Base-by-base conservation (phyloP, 2,329 filamentous ascomycete genomes). In the Gaeumannomyces tritici region DNA sequence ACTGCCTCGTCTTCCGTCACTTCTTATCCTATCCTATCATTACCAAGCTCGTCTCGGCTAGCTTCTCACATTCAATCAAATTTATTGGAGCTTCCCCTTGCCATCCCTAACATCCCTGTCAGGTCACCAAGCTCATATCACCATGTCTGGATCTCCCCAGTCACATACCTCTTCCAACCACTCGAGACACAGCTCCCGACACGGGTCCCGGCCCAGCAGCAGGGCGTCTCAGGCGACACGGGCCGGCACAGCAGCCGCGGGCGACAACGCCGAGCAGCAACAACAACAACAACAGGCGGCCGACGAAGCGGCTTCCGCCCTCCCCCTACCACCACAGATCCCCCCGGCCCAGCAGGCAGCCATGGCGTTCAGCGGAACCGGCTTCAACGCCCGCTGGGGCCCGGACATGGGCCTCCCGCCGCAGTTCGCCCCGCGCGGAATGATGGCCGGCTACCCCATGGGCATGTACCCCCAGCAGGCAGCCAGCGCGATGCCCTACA, bases 361-460 rank as follows among this genome's bases (percentile, higher is more conserved):
- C 27, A 66, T 66, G 65, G 59, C 67, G 7, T 66, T 54, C 56
- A 35, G 42, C 21, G 57, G 59, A 18, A 56, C 35, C 11, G 67
- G 67, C 3, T 66, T 64, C 28, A 70, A 70, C 42, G 66, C 68
- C 2, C 61, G 66, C 12, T 70, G 64, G 61, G 68, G 68, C 8
- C 64, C 63, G 3, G 68, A 70, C 31, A 24, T 57, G 4, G 55
- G 61, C n/a, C 56, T 63, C 3, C 47, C 64, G 2, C 66, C 64
- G 0, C 24, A 42, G 51, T 56, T 56, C 24, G 55, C 12, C 57
- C 73, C 74, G 55, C 68, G 70, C 5, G 77, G 77, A 67, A 76
- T 72, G 55, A 57, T 47, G 11, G 33, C 55, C 1, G 76, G 82
- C 55, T 56, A 56, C 54, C 73, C 27, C 57, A 33, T 58, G 31